Percentiles rank a stretch among this genome's conserved stretches.
Conservation (phyloP, 2,329 filamentous ascomycete species). For the Trichoderma pleuroti region DNA sequence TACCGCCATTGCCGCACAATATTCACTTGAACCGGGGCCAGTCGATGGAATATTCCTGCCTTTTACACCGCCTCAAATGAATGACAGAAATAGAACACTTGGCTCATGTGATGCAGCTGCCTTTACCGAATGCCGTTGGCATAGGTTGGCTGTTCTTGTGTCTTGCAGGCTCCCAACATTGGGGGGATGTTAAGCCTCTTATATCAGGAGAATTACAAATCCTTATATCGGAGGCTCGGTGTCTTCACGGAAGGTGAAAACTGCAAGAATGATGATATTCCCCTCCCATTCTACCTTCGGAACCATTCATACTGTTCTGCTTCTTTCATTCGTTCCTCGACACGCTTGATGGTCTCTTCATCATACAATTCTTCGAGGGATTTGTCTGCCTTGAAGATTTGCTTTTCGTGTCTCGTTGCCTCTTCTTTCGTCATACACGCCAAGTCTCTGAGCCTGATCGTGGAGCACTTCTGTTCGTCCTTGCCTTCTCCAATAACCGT, state of each 20-base stretch:
- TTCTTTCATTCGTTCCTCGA: slow-evolving; percentile 65
- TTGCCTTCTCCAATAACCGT: slow-evolving; percentile 59
- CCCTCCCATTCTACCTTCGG: slow-evolving; percentile 34
- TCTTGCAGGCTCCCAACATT: no score
- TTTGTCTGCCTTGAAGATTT: slow-evolving; percentile 69
- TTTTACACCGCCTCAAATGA: no score
- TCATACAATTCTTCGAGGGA: slow-evolving; percentile 71
- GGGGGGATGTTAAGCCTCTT: no score
- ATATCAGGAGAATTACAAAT: neutral
- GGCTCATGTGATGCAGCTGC: neutral
- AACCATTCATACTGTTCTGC: slow-evolving; percentile 59
- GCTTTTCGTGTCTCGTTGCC: slow-evolving; percentile 71
- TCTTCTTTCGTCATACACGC: slow-evolving; percentile 95
- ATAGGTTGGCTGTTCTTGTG: no score
- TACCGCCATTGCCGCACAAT: no score
- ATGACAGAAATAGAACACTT: no score
- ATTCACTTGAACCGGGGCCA: no score
- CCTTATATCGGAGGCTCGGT: neutral
- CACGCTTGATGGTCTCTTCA: slow-evolving; percentile 59
- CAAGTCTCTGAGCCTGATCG: slow-evolving; percentile 64
- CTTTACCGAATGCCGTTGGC: neutral
- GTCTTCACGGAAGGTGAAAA: neutral
- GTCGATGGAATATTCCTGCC: no score
- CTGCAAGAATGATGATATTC: neutral
- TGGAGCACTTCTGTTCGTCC: slow-evolving; percentile 74